These are phyloP conservation scores for Trichothecium sympodiale DNA, from an alignment of 2,329 filamentous ascomycete genomes.

Conservation along the genomic window DNA sequence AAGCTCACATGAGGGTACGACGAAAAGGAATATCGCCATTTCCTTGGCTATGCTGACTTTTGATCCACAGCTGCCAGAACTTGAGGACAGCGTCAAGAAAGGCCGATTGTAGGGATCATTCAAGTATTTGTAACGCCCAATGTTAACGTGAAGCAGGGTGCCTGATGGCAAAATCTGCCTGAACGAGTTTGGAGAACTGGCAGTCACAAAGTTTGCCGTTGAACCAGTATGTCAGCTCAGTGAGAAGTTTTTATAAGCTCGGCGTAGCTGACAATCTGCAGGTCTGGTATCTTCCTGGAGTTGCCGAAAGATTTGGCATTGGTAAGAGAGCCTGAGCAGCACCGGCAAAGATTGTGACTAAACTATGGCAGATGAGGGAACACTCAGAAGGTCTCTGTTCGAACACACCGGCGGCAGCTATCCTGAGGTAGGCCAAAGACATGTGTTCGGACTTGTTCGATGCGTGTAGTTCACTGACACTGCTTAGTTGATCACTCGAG, in stretches of 20 bases:
- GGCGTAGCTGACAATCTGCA: constrained; percentile 11
- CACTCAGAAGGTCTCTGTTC: constrained; percentile 76
- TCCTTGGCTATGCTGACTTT: not conserved
- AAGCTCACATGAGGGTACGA: constrained; percentile 73
- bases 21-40: not conserved
- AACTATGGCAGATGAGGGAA: constrained; percentile 57
- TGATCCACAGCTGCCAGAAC: constrained; percentile 71
- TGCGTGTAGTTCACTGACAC: constrained; percentile 12
- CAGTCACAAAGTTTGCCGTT: constrained; percentile 92
- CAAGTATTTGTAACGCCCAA: constrained; percentile 4
- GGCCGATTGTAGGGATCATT: constrained; percentile 52
- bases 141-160: constrained; percentile 23
- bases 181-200: constrained; percentile 75
- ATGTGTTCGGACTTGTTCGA: not conserved
- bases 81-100: constrained; percentile 74
- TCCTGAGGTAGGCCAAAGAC: constrained; percentile 51
- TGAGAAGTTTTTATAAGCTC: not conserved
- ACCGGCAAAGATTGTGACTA: not conserved
- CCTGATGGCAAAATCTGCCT: constrained; percentile 84
- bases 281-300: constrained; percentile 74
- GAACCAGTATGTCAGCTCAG: constrained; percentile 59
- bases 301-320: constrained; percentile 89
- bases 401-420: constrained; percentile 95
- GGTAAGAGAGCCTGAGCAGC: constrained; percentile 31
- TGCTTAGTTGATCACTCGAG: constrained; percentile 68